These are phyloP conservation scores for Escallonia herrerae DNA, from an alignment of 129 eudicot species.

Conservation along the genomic window DNA sequence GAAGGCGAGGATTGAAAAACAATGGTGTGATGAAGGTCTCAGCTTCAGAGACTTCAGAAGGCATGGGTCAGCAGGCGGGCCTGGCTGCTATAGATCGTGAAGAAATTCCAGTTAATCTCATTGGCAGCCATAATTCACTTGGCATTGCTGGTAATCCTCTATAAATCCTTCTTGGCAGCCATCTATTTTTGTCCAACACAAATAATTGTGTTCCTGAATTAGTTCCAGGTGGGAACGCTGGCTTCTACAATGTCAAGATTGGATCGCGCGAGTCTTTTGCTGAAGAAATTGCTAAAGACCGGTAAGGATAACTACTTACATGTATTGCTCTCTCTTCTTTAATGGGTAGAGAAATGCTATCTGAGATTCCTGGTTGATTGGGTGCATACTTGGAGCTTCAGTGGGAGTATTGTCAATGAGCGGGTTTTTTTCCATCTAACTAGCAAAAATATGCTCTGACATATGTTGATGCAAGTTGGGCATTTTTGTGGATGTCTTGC, in stretches of 20 bases:
- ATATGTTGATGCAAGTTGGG: no score
- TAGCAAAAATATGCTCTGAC: no score
- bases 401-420: no score
- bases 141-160: slow-evolving; percentile 29
- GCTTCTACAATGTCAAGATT: slow-evolving; percentile 34
- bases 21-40: slow-evolving; percentile 17
- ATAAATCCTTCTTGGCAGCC: slow-evolving; percentile 2
- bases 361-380: no score
- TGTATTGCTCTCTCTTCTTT: no score
- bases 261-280: slow-evolving; percentile 32
- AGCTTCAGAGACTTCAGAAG: slow-evolving; percentile 36
- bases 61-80: slow-evolving; percentile 30
- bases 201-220: slow-evolving; percentile 6
- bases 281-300: slow-evolving; percentile 40
- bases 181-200: neutral
- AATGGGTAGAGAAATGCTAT: no score
- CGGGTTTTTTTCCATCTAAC: no score
- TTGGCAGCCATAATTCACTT: slow-evolving; percentile 25
- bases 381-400: no score
- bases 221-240: slow-evolving; percentile 36
- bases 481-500: no score
- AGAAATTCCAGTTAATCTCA: slow-evolving; percentile 30
- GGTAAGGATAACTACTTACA: slow-evolving; percentile 30
- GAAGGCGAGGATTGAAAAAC: slow-evolving; percentile 14
- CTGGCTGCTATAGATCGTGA: slow-evolving; percentile 33